Base-by-base conservation (phyloP, 371 early-diverging fungal genomes). In the Rhizopus stolonifer region DNA sequence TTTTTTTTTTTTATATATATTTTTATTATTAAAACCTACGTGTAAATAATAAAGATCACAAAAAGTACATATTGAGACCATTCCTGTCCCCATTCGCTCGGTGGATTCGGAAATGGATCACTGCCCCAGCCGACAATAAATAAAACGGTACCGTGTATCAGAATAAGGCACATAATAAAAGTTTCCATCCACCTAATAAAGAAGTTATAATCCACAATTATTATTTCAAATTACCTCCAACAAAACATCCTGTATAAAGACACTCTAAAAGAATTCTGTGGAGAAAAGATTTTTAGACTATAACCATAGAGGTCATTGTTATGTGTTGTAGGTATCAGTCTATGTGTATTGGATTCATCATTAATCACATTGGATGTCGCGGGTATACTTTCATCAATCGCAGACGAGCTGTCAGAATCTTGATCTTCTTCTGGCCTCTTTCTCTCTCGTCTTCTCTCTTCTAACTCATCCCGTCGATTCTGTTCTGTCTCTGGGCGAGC, bases 11-110 rank as follows among this genome's bases (percentile, higher is more conserved):
- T 56, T 53, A 39, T 38, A 22, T 24, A 40, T 10, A 19, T 45
- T 25, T 14, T 36, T 15, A 19, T 21, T 39, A 21, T 36, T 13
- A 36, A 46, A 52, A 3, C 73, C 68, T 77, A 80, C 86, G 86
- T 82, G 53, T 83, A 83, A 43, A 77, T 58, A 31, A 64, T 59
- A 55, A 82, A 86, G 32, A 86, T 75, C 5, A 45, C 71, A 8
- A 86, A 48, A 4, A 84, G 55, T 9, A 70, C 72, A 64, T 69
- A 77, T 51, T 84, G 83, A 48, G 77, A 72, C 82, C 83, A 82
- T 10, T 70, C 72, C 18, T 64, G 54, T 4, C 80, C 78, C 77
- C 79, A 84, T 13, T 55, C 19, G n/a, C 38, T 39, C n/a, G 63
- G 69, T 60, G 71, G 68, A 32, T 61, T 40, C 22, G 71, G 60